phyloP scores from a whole-genome alignment of 768 basidiomycete species.

The Hygrocybe coccinea region DNA sequence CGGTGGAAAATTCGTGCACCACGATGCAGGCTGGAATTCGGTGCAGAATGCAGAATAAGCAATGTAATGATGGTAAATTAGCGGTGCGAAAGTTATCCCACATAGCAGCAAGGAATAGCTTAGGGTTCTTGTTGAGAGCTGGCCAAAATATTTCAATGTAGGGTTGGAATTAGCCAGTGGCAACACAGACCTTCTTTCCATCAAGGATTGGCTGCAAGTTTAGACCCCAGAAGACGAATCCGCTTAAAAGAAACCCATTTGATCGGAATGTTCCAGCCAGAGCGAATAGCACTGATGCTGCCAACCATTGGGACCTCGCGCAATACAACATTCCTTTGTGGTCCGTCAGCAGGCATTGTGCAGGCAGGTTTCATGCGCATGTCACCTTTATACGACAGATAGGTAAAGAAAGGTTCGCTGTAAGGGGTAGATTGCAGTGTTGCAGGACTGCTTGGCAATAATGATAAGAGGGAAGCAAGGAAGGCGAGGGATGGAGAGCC shows the following conservation, averaged over 20 bases:
- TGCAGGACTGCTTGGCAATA: slow-evolving; percentile 77
- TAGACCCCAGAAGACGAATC: slow-evolving; percentile 74
- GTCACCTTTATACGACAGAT: slow-evolving; percentile 68
- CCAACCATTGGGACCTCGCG: slow-evolving; percentile 44
- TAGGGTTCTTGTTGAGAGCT: slow-evolving; percentile 34
- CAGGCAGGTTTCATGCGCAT: slow-evolving; percentile 8
- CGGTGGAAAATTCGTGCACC: slow-evolving; percentile 64
- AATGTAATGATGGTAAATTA: slow-evolving; percentile 61
- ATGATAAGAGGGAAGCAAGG: slow-evolving; percentile 59
- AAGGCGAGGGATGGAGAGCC: slow-evolving; percentile 53
- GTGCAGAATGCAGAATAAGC: slow-evolving; percentile 69
- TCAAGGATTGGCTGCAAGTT: slow-evolving; percentile 50
- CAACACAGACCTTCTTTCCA: slow-evolving; percentile 29
- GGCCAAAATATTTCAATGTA: slow-evolving; percentile 5
- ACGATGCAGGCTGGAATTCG: slow-evolving; percentile 39
- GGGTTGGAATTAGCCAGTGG: slow-evolving; percentile 1
- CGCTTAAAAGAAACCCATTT: slow-evolving; percentile 71
- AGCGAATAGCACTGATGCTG: slow-evolving; percentile 57
- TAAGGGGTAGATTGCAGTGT: slow-evolving; percentile 69
- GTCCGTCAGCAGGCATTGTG: background rate
- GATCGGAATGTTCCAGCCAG: slow-evolving; percentile 66
- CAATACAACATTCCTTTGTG: slow-evolving; percentile 56
- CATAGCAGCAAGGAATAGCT: slow-evolving; percentile 39
- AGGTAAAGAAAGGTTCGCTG: slow-evolving; percentile 83
- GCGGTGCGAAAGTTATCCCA: slow-evolving; percentile 54